phyloP scores from a whole-genome alignment of 73 alveolate species.

The Stentor roeselii region DNA sequence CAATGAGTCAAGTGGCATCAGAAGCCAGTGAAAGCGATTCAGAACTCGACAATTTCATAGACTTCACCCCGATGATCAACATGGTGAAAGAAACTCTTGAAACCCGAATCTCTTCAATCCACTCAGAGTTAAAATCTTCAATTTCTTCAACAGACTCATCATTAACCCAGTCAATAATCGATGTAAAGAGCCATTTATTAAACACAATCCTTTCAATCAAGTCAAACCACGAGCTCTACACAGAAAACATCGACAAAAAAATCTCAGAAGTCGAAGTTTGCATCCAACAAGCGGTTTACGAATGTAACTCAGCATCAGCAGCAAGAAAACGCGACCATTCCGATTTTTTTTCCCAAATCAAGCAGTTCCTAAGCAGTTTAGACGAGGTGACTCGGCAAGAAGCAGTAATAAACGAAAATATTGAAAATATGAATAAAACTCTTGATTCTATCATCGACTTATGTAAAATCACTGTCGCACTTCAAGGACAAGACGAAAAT shows the following conservation, averaged over 20 bases:
- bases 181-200: neutral
- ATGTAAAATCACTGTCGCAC: neutral
- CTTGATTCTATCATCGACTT: neutral
- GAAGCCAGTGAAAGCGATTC: neutral
- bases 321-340: conserved; percentile 4
- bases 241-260: neutral
- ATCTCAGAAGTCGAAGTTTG: neutral
- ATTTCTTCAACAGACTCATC: neutral
- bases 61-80: neutral
- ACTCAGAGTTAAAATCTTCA: neutral
- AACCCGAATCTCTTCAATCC: neutral
- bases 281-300: conserved; percentile 18
- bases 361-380: neutral
- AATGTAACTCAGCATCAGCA: conserved; percentile 18
- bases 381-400: neutral
- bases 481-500: neutral
- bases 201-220: neutral
- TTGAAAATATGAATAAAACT: neutral
- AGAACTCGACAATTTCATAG: neutral
- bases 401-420: neutral
- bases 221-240: neutral
- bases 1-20: no score
- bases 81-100: neutral
- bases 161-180: neutral
- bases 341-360: neutral